Base-by-base conservation (phyloP, 2,329 filamentous ascomycete species). In the Claviceps pusilla region DNA sequence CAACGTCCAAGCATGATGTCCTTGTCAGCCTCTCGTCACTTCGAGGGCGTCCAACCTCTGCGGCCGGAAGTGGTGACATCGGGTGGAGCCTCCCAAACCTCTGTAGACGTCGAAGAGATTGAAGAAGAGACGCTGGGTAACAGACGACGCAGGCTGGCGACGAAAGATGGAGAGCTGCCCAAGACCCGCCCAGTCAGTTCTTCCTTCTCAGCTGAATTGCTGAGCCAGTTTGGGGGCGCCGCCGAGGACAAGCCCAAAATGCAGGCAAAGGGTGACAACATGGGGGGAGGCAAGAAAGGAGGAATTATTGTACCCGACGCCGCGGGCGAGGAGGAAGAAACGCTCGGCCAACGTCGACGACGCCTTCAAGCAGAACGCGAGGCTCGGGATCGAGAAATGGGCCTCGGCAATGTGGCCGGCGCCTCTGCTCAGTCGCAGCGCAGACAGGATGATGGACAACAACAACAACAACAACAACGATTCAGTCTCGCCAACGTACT, bases 341-440 rank as follows among this genome's bases (percentile, higher is more conserved):
- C 87, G 0, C 73, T 93, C 0, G 87, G 86, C 10, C 86, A 91
- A 66, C 82, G 87, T 11, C 82, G 86, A 0, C 81, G 80, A 33
- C 79, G 87, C 31, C 73, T 93, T 1, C 86, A 89, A 65, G 81
- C 82, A 7, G 81, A 84, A 62, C 74, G 75, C 31, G 83, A 86
- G 66, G 83, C 83, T 7, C 77, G 79, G 33, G 77, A 79, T 57
- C 70, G 74, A 46, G 78, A 78, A 58, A 77, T 79, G 66, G 71
- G 69, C 46, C 64, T 69, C 42, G 65, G 66, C 53, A 61, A 63
- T 19, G 57, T 62, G 24, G 57, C 58, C 14, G 58, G 59, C 19
- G 56, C 55, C 24, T 24, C 24, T 24, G 24, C 2, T n/a, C 55
- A 55, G 31, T 60, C 59, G 6, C 56, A 57, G 19, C 56, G 64